Evolutionary conservation across 306 rosid genomes (phyloP), one percentile per base, ranked within the genome.

Genomic region (Begonia peltatifolia): DNA sequence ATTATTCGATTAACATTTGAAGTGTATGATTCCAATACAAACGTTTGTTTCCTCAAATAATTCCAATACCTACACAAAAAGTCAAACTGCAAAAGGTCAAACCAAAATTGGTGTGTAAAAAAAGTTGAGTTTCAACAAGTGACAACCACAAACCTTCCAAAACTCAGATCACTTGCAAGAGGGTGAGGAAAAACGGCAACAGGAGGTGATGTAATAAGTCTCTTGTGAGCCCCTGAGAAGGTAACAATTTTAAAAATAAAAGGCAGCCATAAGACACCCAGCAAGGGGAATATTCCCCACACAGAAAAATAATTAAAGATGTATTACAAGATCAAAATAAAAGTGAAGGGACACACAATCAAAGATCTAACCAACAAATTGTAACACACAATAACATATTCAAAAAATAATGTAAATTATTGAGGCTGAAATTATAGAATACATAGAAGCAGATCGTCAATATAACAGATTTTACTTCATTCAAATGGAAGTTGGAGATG

Each of bases 131-230:
- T 41, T 44, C 42, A 36, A 30, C 14, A 42, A 64, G 49, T 55
- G 44, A 67, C 62, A 51, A 73, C 66, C 51, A 57, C 79, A 68
- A 59, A 90, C 99, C 96, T 81, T 70, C 78, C 77, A 58, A 92
- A 92, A 74, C 71, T 92, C 42, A 92, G 94, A 77, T 92, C 99
- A 66, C 74, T 87, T 63, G 84, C 88, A 61, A 92, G 99, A 61
- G 99, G 99, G 51, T 92, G 99, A 56, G 99, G 99, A 70, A 92
- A 92, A 61, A 92, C 86, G 4, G 99, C 96, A 54, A 87, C 87
- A 9, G 99, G 89, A 61, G 96, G 99, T 64, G 99, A 92, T 14
- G 76, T 63, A 58, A 92, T 86, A 65, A 92, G 94, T 71, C 80
- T 79, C 66, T 92, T 84, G 63, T 87, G 83, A 74, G 86, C 96